These are phyloP conservation scores for Diplosphaera chodatii DNA, from an alignment of 139 green algal species.

Conservation along the genomic window DNA sequence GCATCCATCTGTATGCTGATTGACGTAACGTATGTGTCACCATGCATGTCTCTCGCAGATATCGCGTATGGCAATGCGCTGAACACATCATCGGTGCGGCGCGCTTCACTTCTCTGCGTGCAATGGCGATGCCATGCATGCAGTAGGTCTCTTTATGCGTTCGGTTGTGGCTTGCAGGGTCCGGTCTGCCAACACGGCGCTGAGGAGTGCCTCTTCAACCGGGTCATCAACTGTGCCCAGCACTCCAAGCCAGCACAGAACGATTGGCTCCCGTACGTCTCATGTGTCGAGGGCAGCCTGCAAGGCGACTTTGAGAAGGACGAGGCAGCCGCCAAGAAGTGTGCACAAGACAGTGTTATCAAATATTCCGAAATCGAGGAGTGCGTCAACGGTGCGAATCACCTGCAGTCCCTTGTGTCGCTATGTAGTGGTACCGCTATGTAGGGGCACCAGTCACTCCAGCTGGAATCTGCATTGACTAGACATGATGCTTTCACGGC, in stretches of 20 bases:
- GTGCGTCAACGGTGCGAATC: conserved; percentile 24
- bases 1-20: no score
- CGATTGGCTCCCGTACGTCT: conserved; percentile 19
- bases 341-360: conserved; percentile 12
- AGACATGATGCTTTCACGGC: no score
- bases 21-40: no score
- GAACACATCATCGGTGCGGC: not conserved
- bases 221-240: conserved; percentile 23
- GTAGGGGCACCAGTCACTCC: no score
- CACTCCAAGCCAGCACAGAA: conserved; percentile 1
- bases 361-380: conserved; percentile 4
- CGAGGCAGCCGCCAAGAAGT: conserved; percentile 9
- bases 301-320: not conserved
- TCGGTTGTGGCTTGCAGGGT: no score
- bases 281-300: conserved; percentile 13
- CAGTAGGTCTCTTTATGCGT: no score
- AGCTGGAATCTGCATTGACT: no score
- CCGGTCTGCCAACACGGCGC: conserved; percentile 22
- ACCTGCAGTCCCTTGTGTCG: no score
- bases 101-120: no score
- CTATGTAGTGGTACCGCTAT: no score
- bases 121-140: no score
- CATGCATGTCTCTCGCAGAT: no score
- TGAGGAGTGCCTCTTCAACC: conserved; percentile 28
- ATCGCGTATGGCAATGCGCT: conserved; percentile 13